Base-by-base conservation (phyloP, 225 moss, liverwort and hornwort genomes). In the Sphagnum tenellum region DNA sequence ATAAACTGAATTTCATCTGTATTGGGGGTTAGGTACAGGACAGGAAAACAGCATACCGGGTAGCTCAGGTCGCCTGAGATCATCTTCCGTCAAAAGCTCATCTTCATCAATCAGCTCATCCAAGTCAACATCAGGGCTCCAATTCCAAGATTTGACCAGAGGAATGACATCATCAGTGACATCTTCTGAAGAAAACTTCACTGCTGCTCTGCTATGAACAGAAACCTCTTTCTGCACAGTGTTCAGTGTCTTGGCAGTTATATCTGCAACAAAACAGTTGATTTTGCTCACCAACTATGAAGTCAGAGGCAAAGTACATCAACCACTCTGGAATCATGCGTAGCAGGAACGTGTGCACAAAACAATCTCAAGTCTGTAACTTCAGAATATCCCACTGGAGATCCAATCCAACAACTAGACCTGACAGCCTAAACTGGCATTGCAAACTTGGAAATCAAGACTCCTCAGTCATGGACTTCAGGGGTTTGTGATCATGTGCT, bases 31-130 rank as follows among this genome's bases (percentile, higher is more conserved):
- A 29, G 29, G 52, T 9, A 52, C 9, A 64, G 64, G 4, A 9
- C 6, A 48, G 3, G 5, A 11, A 62, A 62, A 29, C 2, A 11
- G 47, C 45, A 48, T n/a, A 79, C 76, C 63, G 12, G 74, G 56
- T 9, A 67, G 65, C 7, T 70, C 74, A 5, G 83, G 75, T 54
- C 57, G 65, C 69, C 60, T 85, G 76, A 62, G 69, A 65, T 98
- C 98, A 59, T 81, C 81, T 58, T 87, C 80, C 2, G 61, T 89
- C 12, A 83, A 56, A 3, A 75, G 69, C 0, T 84, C 82, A 55
- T 98, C 93, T 61, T 98, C 98, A 48, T 98, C 90, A 12, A 99
- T 84, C 45, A 99, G 74, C 50, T 99, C 93, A 11, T 93, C 90
- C 12, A 76, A 78, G 50, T 86, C 87, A 46, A 75, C 77, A 75